These are phyloP conservation scores for Beauveria australis DNA, from an alignment of 2,329 filamentous ascomycete species.

Conservation along the genomic window DNA sequence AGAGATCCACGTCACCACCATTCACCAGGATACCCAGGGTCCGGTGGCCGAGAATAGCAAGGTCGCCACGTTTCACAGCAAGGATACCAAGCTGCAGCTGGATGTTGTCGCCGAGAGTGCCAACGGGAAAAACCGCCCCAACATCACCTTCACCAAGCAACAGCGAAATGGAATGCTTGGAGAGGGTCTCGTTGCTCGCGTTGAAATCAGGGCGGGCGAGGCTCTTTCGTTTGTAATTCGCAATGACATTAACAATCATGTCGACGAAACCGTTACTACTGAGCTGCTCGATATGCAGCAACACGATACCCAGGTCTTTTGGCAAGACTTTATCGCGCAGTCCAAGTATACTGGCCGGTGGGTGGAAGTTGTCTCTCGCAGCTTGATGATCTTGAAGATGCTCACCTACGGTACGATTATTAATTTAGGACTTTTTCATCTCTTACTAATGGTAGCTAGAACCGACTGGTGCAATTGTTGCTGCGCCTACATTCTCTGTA, in stretches of 20 bases:
- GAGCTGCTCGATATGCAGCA: slow-evolving; percentile 53
- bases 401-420: slow-evolving; percentile 49
- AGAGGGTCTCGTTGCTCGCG: slow-evolving; percentile 52
- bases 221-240: slow-evolving; percentile 61
- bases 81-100: slow-evolving; percentile 53
- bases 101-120: slow-evolving; percentile 58
- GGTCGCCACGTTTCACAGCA: slow-evolving; percentile 54
- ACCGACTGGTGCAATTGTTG: slow-evolving; percentile 69
- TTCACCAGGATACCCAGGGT: slow-evolving; percentile 37
- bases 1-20: slow-evolving; percentile 51
- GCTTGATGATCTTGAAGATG: slow-evolving; percentile 66
- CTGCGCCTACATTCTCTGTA: slow-evolving; percentile 68
- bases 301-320: slow-evolving; percentile 61
- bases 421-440: background rate
- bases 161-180: slow-evolving; percentile 45
- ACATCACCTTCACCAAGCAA: slow-evolving; percentile 47
- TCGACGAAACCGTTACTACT: slow-evolving; percentile 50
- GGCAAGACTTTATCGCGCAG: slow-evolving; percentile 65
- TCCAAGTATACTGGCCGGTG: slow-evolving; percentile 65
- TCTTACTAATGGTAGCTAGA: slow-evolving; percentile 31
- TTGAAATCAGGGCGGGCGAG: slow-evolving; percentile 57
- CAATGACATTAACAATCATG: slow-evolving; percentile 50
- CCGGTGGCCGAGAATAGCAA: slow-evolving; percentile 40
- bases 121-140: slow-evolving; percentile 34
- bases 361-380: slow-evolving; percentile 62